phyloP scores from a whole-genome alignment of 1,139 yeast genomes.

The Schizosaccharomyces versatilis region DNA sequence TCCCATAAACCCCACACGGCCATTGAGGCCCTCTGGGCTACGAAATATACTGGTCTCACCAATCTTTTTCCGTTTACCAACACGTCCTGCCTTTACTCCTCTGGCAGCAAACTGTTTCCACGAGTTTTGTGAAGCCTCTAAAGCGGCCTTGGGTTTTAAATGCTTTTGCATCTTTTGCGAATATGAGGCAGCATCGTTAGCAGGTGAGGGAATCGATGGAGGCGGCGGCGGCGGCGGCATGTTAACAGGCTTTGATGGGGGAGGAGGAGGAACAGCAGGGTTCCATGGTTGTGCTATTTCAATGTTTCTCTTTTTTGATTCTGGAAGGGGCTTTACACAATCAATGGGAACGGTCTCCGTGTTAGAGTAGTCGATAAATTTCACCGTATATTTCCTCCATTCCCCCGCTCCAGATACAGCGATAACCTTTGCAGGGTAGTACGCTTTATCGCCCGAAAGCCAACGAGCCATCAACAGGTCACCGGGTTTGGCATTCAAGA shows the following conservation, averaged over 20 bases:
- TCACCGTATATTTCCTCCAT: constrained; percentile 17
- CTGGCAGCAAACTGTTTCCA: constrained; percentile 20
- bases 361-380: constrained; percentile 14
- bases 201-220: not conserved
- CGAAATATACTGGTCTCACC: constrained; percentile 17
- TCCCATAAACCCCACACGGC: constrained; percentile 17
- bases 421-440: constrained; percentile 16
- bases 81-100: constrained; percentile 15
- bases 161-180: constrained; percentile 5
- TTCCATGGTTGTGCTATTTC: not conserved
- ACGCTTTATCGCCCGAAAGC: constrained; percentile 17
- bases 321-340: constrained; percentile 12
- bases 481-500: constrained; percentile 14
- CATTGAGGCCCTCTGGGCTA: constrained; percentile 16
- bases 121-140: constrained; percentile 17
- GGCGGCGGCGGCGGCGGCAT: constrained; percentile 4
- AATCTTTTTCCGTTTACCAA: constrained; percentile 12
- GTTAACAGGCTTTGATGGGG: not conserved
- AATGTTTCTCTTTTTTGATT: not conserved
- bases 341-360: constrained; percentile 16
- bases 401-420: constrained; percentile 17
- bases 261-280: not conserved
- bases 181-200: not conserved
- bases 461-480: constrained; percentile 16
- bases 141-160: constrained; percentile 8